Evolutionary conservation across 2,329 filamentous ascomycete genomes (phyloP).

Genomic region (Pseudogymnoascus destructans): DNA sequence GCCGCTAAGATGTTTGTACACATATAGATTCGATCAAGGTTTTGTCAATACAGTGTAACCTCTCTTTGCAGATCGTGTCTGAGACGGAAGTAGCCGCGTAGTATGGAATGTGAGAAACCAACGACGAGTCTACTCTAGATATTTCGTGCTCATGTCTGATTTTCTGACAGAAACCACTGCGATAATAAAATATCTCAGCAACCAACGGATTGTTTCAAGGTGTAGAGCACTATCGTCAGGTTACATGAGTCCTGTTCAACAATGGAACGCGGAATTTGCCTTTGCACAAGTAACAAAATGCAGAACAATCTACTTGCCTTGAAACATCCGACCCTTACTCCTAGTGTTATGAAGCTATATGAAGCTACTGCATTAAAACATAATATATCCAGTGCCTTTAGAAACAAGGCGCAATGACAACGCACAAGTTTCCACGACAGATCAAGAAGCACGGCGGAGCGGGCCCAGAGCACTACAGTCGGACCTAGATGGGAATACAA

Average conservation of each 20-base stretch:
- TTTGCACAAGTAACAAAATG: neutral
- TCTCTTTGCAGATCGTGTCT: neutral
- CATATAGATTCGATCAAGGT: neutral
- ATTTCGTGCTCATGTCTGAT: neutral
- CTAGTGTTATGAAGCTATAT: neutral
- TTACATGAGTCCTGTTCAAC: neutral
- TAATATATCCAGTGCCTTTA: neutral
- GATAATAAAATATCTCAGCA: neutral
- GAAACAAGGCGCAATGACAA: neutral
- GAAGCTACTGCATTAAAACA: neutral
- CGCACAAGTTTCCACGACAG: neutral
- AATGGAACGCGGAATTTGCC: neutral
- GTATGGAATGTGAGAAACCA: neutral
- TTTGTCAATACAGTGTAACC: constrained; percentile 9
- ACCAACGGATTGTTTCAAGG: neutral
- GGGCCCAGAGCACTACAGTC: neutral
- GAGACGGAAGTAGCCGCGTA: neutral
- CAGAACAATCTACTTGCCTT: neutral
- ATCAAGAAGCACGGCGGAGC: neutral
- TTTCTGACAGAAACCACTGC: neutral
- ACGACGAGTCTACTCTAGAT: neutral
- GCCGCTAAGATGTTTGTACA: constrained; percentile 8
- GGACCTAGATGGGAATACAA: neutral
- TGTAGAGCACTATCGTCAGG: neutral
- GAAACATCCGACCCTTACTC: neutral